Conservation (phyloP, 352 stramenopile species). For the Phytophthora foliorum region DNA sequence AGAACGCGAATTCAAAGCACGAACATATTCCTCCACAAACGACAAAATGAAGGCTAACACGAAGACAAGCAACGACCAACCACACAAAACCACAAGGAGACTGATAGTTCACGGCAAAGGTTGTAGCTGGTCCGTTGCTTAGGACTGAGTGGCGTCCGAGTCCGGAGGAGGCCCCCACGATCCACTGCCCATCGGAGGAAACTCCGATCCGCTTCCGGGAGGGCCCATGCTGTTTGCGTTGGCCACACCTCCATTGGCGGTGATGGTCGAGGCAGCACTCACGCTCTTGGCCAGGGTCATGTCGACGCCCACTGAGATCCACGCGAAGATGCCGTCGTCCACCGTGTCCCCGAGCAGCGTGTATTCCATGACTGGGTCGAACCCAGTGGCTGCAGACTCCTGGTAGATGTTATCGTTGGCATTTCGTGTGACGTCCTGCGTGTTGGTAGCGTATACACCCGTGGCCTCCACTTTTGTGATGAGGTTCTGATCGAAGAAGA, state of each 20-base stretch:
- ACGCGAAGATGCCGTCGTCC: constrained; percentile 35
- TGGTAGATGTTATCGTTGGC: constrained; percentile 30
- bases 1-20: constrained; percentile 2
- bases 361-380: constrained; percentile 38
- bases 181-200: constrained; percentile 15
- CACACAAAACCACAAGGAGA: constrained; percentile 8
- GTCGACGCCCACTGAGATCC: constrained; percentile 40
- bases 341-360: constrained; percentile 26
- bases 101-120: not conserved
- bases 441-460: constrained; percentile 33
- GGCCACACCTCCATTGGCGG: constrained; percentile 28
- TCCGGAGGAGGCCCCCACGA: constrained; percentile 15
- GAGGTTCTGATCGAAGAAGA: constrained; percentile 40
- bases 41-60: not conserved
- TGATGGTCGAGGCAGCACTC: constrained; percentile 35
- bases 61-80: not conserved
- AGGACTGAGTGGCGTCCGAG: constrained; percentile 21
- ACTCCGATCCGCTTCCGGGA: constrained; percentile 21
- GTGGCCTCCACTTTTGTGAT: constrained; percentile 34
- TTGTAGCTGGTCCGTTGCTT: not conserved
- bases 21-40: not conserved
- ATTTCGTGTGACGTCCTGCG: constrained; percentile 29
- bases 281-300: constrained; percentile 39
- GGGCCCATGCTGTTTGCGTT: constrained; percentile 26
- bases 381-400: constrained; percentile 19